Conservation (phyloP, 2,329 filamentous ascomycete species). For the Colletotrichum siamense region DNA sequence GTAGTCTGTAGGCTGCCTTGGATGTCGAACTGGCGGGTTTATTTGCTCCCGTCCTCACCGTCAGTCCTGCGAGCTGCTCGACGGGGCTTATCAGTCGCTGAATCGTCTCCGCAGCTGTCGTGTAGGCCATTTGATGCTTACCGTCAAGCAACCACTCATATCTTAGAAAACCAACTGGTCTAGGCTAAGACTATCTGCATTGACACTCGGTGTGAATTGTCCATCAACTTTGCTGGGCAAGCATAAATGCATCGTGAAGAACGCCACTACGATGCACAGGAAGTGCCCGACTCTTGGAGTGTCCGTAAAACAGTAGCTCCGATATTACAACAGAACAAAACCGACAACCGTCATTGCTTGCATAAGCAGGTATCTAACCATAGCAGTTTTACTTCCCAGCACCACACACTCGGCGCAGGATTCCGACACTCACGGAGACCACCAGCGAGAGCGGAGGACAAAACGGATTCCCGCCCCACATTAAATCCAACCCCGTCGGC, state of each 20-base stretch:
- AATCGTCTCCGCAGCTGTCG: neutral
- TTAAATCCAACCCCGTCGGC: neutral
- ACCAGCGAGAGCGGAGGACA: conserved; percentile 3
- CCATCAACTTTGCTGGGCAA: neutral
- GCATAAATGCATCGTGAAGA: neutral
- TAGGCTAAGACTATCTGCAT: neutral
- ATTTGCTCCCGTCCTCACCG: neutral
- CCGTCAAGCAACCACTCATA: neutral
- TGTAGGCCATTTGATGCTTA: neutral
- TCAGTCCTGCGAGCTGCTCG: neutral
- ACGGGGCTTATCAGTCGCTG: neutral
- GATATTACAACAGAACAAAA: neutral
- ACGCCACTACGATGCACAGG: neutral
- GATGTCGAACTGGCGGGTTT: neutral
- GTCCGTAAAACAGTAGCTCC: neutral
- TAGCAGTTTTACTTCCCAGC: neutral
- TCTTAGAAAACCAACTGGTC: neutral
- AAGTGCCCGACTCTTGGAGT: neutral
- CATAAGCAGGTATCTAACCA: neutral
- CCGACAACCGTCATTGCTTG: neutral
- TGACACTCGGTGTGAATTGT: neutral
- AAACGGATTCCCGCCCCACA: neutral
- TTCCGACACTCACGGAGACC: neutral
- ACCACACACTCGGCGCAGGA: neutral
- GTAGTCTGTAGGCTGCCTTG: neutral